Base-by-base conservation (phyloP, 805 yeast species). In the Monosporozyma yasuniensis region DNA sequence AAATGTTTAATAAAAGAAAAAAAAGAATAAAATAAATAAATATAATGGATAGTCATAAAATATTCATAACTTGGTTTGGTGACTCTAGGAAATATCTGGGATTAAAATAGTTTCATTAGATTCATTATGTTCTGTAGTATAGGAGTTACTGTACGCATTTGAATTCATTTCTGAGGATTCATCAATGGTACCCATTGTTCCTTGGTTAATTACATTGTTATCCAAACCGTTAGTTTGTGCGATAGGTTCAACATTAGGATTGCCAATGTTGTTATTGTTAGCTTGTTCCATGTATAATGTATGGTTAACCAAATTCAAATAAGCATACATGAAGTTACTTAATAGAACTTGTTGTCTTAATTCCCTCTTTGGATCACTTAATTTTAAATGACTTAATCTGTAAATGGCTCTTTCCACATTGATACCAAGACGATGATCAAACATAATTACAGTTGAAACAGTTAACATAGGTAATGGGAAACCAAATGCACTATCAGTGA, bases 251-350 rank as follows among this genome's bases (percentile, higher is more conserved):
- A 16, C 44, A 37, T 38, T 8, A 22, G 35, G 11, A 37, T 18
- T 37, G 11, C 21, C 41, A 8, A 37, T 69, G 28, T 46, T 72
- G 76, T 32, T 43, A 72, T 4, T 10, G 11, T 27, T 76, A 53
- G 72, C 65, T 52, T 82, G 87, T 59, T 85, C 91, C 53, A 86
- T 66, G 65, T 83, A 87, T 56, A 85, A 72, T 14, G 91, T 90
- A 64, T 91, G 97, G 66, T 91, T 95, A 50, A 93, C 96, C 67
- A 93, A 73, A 63, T 93, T 91, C 72, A 93, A 76, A 67, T 93
- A 93, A 0, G 97, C 91, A 64, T 93, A 93, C 99, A 93, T 93
- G 77, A 93, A 93, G 65, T 93, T 93, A 52, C 96, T 87, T 55
- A 93, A 70, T 46, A 93, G 66, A 1, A 93, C 99, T 65, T 93